These are phyloP conservation scores for Marasmius oreades DNA, from an alignment of 1,284 basidiomycete genomes.

Conservation along the genomic window DNA sequence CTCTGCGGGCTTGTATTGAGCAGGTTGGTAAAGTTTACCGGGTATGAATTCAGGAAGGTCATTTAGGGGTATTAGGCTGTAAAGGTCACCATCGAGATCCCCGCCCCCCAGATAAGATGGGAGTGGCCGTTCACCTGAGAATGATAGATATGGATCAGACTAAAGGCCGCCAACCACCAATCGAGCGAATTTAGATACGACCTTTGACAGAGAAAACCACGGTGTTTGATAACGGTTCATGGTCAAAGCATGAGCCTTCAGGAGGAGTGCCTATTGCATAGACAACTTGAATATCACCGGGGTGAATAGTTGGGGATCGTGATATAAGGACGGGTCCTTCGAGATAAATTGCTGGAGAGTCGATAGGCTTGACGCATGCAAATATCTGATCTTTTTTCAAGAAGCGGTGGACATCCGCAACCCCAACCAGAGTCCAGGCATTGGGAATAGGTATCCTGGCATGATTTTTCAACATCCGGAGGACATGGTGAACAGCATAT, in stretches of 20 bases:
- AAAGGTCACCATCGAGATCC: slow-evolving; percentile 54
- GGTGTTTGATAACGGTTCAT: slow-evolving; percentile 50
- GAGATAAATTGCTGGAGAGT: slow-evolving; percentile 41
- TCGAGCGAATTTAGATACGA: slow-evolving; percentile 17
- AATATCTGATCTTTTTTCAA: slow-evolving; percentile 54
- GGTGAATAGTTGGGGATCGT: slow-evolving; percentile 64
- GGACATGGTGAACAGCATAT: slow-evolving; percentile 53
- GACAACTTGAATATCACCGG: slow-evolving; percentile 63
- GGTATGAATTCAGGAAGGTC: slow-evolving; percentile 35
- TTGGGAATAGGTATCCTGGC: slow-evolving; percentile 63
- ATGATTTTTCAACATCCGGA: slow-evolving; percentile 62
- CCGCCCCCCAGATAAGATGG: slow-evolving; percentile 57
- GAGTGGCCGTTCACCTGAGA: slow-evolving; percentile 50
- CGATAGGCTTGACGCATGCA: slow-evolving; percentile 44
- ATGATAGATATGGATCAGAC: neutral
- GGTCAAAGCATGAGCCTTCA: slow-evolving; percentile 44
- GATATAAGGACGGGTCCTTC: slow-evolving; percentile 56
- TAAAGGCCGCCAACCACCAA: neutral
- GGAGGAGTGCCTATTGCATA: slow-evolving; percentile 58
- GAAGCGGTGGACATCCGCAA: slow-evolving; percentile 56
- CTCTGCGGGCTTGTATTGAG: slow-evolving; percentile 47
- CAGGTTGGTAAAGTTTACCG: slow-evolving; percentile 33
- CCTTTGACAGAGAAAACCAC: slow-evolving; percentile 58
- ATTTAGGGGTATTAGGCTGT: slow-evolving; percentile 48
- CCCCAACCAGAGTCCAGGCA: slow-evolving; percentile 64